phyloP scores from a whole-genome alignment of 257 asterid genomes.

The Leptodermis oblonga region DNA sequence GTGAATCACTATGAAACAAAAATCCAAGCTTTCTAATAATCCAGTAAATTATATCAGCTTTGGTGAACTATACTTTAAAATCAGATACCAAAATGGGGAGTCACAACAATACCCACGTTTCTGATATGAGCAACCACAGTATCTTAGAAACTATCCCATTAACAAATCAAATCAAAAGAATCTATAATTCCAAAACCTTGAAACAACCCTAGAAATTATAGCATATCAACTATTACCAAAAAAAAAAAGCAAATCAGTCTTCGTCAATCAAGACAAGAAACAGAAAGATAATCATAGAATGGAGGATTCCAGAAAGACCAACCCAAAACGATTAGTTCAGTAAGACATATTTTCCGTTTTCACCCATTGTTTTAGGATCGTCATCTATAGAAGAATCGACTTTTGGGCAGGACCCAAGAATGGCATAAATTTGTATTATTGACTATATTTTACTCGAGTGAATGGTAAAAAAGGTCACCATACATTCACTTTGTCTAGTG shows the following conservation, averaged over 20 bases:
- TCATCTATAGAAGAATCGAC: too few species aligned
- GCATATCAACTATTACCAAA: not conserved
- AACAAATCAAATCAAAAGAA: not conserved
- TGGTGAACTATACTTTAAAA: not conserved
- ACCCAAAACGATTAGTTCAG: not conserved
- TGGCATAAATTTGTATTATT: too few species aligned
- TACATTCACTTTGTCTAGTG: too few species aligned
- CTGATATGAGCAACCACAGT: not conserved
- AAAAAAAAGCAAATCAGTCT: not conserved
- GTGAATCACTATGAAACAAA: not conserved
- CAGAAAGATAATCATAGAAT: not conserved
- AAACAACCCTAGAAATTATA: not conserved
- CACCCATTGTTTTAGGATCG: too few species aligned
- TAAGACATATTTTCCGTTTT: too few species aligned
- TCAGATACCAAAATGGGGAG: not conserved
- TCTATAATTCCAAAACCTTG: not conserved
- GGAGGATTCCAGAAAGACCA: not conserved
- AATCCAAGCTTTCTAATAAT: not conserved
- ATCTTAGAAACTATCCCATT: not conserved
- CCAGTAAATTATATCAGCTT: not conserved
- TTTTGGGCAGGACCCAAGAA: too few species aligned
- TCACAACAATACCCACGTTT: not conserved
- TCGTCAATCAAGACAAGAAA: not conserved
- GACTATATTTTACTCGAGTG: too few species aligned
- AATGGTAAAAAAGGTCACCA: too few species aligned